Percentiles rank a stretch among this genome's conserved stretches.
Evolutionary conservation across 108 stramenopile species (phyloP).

Genomic region (Schizochytrium sp.): DNA sequence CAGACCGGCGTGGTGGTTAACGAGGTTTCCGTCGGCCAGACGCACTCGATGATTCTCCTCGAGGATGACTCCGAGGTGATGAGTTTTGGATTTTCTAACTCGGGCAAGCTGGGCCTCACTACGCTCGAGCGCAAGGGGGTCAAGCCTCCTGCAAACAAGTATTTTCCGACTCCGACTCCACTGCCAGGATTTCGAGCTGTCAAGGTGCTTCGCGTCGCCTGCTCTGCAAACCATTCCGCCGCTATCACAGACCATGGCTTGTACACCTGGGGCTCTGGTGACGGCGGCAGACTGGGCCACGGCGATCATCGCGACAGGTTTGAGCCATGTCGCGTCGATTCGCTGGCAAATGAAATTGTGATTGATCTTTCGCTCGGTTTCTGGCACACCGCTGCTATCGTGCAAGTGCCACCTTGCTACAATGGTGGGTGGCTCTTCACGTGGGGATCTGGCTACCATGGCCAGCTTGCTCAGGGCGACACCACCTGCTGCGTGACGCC

Average conservation of each 20-base stretch:
- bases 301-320: constrained; percentile 38
- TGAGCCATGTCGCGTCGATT: constrained; percentile 22
- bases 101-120: constrained; percentile 40
- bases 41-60: constrained; percentile 44
- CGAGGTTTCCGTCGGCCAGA: constrained; percentile 38
- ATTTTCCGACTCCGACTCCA: background rate
- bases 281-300: constrained; percentile 59
- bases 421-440: constrained; percentile 56
- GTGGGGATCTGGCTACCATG: constrained; percentile 60
- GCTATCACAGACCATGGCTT: constrained; percentile 39
- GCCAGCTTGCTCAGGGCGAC: constrained; percentile 56
- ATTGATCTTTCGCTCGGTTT: constrained; percentile 45
- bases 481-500: constrained; percentile 38
- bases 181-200: constrained; percentile 26
- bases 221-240: constrained; percentile 58
- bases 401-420: constrained; percentile 46
- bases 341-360: constrained; percentile 25
- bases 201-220: constrained; percentile 48
- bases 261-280: constrained; percentile 59
- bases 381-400: constrained; percentile 62
- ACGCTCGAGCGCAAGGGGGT: constrained; percentile 22
- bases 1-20: constrained; percentile 28
- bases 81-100: constrained; percentile 48
- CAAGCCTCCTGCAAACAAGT: background rate
- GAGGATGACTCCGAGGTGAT: constrained; percentile 35